Evolutionary conservation across 768 basidiomycete genomes (phyloP).

Genomic region (Leccinum olivaceopallidum): DNA sequence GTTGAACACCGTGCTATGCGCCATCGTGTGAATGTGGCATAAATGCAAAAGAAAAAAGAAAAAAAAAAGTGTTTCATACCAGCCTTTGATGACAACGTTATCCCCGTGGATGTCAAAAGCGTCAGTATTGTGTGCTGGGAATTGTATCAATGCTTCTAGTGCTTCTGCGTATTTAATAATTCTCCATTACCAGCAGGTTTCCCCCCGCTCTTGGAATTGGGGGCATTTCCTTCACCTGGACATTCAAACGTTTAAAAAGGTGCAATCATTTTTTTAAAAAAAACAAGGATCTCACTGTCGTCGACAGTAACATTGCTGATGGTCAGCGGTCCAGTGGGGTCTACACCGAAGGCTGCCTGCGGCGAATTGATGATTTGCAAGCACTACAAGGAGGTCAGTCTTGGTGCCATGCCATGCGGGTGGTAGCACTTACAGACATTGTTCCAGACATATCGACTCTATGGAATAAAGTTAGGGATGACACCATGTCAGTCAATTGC

Average conservation of each 20-base stretch:
- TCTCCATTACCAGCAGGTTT: constrained; percentile 42
- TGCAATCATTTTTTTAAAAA: no score
- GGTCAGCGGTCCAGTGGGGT: constrained; percentile 31
- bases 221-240: constrained; percentile 50
- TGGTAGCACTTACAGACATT: constrained; percentile 25
- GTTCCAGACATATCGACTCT: constrained; percentile 44
- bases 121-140: constrained; percentile 49
- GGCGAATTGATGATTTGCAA: constrained; percentile 44
- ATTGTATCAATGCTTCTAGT: background rate
- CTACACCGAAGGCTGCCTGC: constrained; percentile 32
- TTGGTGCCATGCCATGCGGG: background rate
- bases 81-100: constrained; percentile 33
- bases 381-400: constrained; percentile 22
- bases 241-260: background rate
- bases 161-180: background rate
- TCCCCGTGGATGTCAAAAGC: constrained; percentile 47
- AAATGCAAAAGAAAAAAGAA: background rate
- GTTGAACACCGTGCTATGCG: constrained; percentile 24
- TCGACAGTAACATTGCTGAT: constrained; percentile 54
- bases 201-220: constrained; percentile 53
- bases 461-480: background rate
- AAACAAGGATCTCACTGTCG: constrained; percentile 45
- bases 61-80: constrained; percentile 14
- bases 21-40: background rate
- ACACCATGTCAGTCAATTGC: background rate